Conservation (phyloP, 352 stramenopile species). For the Pythium folliculosum region DNA sequence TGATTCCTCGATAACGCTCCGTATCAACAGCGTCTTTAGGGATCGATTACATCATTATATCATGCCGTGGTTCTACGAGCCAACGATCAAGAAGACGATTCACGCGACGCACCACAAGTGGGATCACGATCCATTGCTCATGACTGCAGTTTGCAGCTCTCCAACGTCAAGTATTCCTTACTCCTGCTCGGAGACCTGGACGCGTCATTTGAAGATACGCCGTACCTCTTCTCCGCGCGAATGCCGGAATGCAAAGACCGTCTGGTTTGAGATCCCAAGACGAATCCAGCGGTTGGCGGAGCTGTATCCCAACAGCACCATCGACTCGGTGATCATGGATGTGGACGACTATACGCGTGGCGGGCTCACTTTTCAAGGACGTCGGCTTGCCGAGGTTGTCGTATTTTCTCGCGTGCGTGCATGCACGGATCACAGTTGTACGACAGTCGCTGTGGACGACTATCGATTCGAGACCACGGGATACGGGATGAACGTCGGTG, state of each 20-base stretch:
- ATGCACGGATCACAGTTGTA: conserved; percentile 7
- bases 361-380: not conserved
- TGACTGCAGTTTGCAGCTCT: not conserved
- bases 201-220: not conserved
- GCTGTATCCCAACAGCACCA: conserved; percentile 11
- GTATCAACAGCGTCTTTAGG: not conserved
- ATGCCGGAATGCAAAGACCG: not conserved
- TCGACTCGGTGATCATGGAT: conserved; percentile 19
- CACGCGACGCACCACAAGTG: conserved; percentile 27
- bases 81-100: conserved; percentile 5
- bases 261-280: not conserved
- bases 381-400: conserved; percentile 12
- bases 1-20: conserved; percentile 5
- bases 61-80: conserved; percentile 30
- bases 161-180: not conserved
- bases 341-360: conserved; percentile 17
- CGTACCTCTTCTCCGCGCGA: not conserved
- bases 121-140: not conserved
- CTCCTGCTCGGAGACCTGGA: conserved; percentile 11
- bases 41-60: conserved; percentile 24
- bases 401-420: conserved; percentile 5
- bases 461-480: conserved; percentile 17
- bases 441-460: conserved; percentile 22
- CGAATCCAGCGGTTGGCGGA: not conserved
- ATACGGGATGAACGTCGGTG: not conserved